Evolutionary conservation across 1,284 basidiomycete species (phyloP).

Genomic region (Melampsora americana): DNA sequence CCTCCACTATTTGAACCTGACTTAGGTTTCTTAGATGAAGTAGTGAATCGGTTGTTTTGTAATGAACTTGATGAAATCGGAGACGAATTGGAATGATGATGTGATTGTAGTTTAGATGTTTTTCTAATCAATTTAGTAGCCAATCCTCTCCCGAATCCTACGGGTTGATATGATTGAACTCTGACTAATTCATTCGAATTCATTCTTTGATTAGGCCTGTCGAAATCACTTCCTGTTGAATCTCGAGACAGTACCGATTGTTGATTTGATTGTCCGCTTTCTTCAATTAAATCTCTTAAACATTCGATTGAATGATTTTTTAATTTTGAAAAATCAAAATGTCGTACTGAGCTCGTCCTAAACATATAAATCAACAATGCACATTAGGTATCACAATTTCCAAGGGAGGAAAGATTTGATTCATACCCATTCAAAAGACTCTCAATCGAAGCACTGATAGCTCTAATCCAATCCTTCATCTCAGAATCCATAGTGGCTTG

Average conservation of each 20-base stretch:
- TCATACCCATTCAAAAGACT: conserved; percentile 57
- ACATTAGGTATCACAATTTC: no score
- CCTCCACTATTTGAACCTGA: no score
- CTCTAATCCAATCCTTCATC: conserved; percentile 59
- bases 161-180: not conserved
- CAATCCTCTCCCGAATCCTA: not conserved
- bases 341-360: conserved; percentile 56
- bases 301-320: not conserved
- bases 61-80: no score
- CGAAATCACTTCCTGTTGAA: no score
- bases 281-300: not conserved
- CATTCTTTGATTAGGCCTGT: no score
- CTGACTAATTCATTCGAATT: not conserved
- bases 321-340: conserved; percentile 52
- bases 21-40: no score
- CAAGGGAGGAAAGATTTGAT: no score
- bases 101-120: not conserved
- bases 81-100: no score
- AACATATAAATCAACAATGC: no score
- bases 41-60: no score
- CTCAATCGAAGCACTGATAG: conserved; percentile 59
- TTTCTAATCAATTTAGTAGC: not conserved
- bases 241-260: no score
- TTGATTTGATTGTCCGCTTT: not conserved
- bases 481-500: conserved; percentile 58